phyloP scores from a whole-genome alignment of 352 stramenopile species.

The Phytopythium boreale region DNA sequence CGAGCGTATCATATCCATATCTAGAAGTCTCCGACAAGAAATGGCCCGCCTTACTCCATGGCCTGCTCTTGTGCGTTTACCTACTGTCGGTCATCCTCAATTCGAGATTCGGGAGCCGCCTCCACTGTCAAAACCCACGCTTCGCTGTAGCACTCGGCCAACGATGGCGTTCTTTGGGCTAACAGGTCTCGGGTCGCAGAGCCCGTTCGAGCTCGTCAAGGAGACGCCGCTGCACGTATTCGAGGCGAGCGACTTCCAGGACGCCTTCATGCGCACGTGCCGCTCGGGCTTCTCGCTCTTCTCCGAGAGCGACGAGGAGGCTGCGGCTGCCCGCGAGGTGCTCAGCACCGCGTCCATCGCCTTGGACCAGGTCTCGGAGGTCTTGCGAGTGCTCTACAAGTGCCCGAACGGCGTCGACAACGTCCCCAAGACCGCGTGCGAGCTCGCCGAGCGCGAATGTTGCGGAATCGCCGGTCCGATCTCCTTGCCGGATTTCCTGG shows the following conservation, averaged over 20 bases:
- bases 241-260: slow-evolving; percentile 46
- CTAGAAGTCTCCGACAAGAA: background rate
- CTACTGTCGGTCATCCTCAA: background rate
- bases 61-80: no score
- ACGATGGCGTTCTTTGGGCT: slow-evolving; percentile 69
- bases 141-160: background rate
- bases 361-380: slow-evolving; percentile 28
- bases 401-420: slow-evolving; percentile 55
- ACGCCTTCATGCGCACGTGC: slow-evolving; percentile 56
- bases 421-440: slow-evolving; percentile 23
- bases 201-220: slow-evolving; percentile 48
- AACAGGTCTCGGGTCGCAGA: slow-evolving; percentile 53
- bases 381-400: slow-evolving; percentile 58
- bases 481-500: slow-evolving; percentile 23
- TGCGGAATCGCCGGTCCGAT: background rate
- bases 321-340: slow-evolving; percentile 19
- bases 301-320: slow-evolving; percentile 60
- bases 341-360: slow-evolving; percentile 32
- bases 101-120: background rate
- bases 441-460: slow-evolving; percentile 28
- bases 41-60: background rate
- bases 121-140: background rate
- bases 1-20: background rate
- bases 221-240: slow-evolving; percentile 60
- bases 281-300: slow-evolving; percentile 46